Percentiles rank a stretch among this genome's conserved stretches.
phyloP scores from a whole-genome alignment of 176 grass and related monocot species.

The Zoysia japonica region DNA sequence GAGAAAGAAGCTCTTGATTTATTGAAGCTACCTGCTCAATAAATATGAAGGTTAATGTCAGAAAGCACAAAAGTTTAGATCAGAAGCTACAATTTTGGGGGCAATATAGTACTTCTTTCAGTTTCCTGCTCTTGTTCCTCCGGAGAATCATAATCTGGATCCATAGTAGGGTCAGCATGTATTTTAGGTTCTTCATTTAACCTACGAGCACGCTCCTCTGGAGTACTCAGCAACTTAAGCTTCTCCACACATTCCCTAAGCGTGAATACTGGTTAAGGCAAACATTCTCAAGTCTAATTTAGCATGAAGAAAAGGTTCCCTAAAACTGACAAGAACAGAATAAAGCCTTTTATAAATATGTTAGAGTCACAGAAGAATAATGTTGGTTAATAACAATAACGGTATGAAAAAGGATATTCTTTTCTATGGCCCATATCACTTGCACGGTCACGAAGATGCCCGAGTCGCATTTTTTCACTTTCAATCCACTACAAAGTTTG shows the following conservation, averaged over 20 bases:
- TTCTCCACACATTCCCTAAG: conserved; percentile 99
- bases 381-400: conserved; percentile 17
- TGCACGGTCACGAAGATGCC: conserved; percentile 94
- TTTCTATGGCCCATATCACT: conserved; percentile 96
- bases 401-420: conserved; percentile 89
- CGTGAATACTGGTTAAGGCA: conserved; percentile 65
- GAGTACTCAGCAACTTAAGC: conserved; percentile 74
- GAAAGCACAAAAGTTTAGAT: conserved; percentile 25
- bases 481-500: conserved; percentile 81
- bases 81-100: background rate
- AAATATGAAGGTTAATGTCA: conserved; percentile 27
- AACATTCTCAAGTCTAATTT: conserved; percentile 35
- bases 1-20: conserved; percentile 58
- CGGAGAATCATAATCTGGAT: conserved; percentile 93
- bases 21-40: conserved; percentile 56
- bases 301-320: conserved; percentile 1
- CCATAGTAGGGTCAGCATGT: conserved; percentile 88
- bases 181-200: conserved; percentile 85
- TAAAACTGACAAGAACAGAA: background rate
- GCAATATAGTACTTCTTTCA: conserved; percentile 64
- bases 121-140: conserved; percentile 79
- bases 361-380: background rate
- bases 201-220: conserved; percentile 85
- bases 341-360: background rate
- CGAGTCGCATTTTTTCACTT: conserved; percentile 87